These are phyloP conservation scores for Venustampulla echinocandica DNA, from an alignment of 495 filamentous ascomycete genomes.

Conservation along the genomic window DNA sequence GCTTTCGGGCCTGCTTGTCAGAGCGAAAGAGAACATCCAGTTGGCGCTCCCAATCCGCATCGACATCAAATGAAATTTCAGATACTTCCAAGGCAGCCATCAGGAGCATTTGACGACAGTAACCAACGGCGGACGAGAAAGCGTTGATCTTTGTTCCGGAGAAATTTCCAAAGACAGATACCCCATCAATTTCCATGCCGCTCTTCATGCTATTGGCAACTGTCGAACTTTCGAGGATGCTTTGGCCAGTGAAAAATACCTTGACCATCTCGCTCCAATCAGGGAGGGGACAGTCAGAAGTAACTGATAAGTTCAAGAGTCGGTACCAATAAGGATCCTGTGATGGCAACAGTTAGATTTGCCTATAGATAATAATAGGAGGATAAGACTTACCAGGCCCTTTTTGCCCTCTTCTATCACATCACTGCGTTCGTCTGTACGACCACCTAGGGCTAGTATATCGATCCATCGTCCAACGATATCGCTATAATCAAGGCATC, in stretches of 20 bases:
- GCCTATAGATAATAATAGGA: background rate
- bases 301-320: conserved; percentile 46
- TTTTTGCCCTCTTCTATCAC: conserved; percentile 84
- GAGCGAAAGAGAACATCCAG: conserved; percentile 61
- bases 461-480: conserved; percentile 80
- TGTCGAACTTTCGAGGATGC: conserved; percentile 21
- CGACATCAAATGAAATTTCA: conserved; percentile 43
- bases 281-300: conserved; percentile 27
- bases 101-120: conserved; percentile 65
- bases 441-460: conserved; percentile 64
- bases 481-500: conserved; percentile 74
- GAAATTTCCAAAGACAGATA: conserved; percentile 33
- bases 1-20: conserved; percentile 49
- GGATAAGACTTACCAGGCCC: conserved; percentile 47
- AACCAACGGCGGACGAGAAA: conserved; percentile 56
- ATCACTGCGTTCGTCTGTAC: conserved; percentile 60
- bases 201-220: conserved; percentile 22
- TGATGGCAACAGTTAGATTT: conserved; percentile 1
- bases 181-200: conserved; percentile 27
- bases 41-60: conserved; percentile 79
- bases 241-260: conserved; percentile 36
- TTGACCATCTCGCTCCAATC: conserved; percentile 38
- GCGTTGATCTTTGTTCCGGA: conserved; percentile 38
- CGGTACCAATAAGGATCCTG: conserved; percentile 62
- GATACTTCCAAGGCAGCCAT: conserved; percentile 56